Base-by-base conservation (phyloP, 2,329 filamentous ascomycete genomes). In the Aaosphaeria arxii region DNA sequence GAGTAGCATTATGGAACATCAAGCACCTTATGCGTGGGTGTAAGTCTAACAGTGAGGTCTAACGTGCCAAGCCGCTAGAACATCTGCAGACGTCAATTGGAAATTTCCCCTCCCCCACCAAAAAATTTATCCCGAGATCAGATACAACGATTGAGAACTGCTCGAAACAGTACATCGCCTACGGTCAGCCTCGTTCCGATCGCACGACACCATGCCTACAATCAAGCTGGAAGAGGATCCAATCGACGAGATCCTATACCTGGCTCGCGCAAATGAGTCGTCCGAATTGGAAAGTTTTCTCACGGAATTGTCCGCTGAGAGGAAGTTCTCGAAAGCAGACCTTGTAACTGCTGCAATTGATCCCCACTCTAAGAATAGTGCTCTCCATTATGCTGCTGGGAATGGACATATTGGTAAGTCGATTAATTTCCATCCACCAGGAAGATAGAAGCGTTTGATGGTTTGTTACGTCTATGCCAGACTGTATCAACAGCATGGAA, bases 201-300 rank as follows among this genome's bases (percentile, higher is more conserved):
- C 17, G 17, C 17, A 24, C 17, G 17, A 24, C 48, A 55, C 51
- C 24, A 63, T 63, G 62, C 46, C 61, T 30, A 49, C 36, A 11
- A 13, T 47, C 42, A 50, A 50, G 30, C 54, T 68, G 44, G 61
- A 63, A 43, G 85, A 88, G 66, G 91, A 96, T 45, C 83, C 91
- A 70, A 86, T 95, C 62, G 91, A 96, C 69, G 92, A 97, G 72
- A 81, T 97, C 56, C 82, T 97, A 57, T 96, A 96, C 75, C 84
- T 89, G 58, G 82, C 91, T 2, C 88, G 92, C 35, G 80, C 82
- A 0, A 90, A 90, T 55, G 91, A 96, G 54, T 76, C 84, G 48
- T 73, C 78, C 13, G 88, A 92, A 29, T 77, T 97, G 42, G 74
- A 79, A 41, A 64, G 72, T 39, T 77, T 74, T 52, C 76, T 95